phyloP scores from a whole-genome alignment of 768 basidiomycete species.

The Filobasidium floriforme region DNA sequence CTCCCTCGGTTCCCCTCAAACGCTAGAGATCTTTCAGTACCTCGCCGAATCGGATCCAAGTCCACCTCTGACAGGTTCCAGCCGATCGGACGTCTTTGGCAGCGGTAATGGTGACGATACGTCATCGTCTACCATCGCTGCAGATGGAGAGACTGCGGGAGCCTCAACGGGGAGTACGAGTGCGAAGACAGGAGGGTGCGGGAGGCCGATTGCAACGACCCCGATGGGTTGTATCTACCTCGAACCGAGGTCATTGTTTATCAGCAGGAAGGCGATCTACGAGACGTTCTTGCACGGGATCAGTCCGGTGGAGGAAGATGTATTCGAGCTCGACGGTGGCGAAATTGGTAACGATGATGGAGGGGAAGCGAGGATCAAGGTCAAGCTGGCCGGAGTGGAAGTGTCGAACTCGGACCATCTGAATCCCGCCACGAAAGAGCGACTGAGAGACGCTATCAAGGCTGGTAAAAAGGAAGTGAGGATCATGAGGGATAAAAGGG shows the following conservation, averaged over 20 bases:
- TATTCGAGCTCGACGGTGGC: conserved; percentile 20
- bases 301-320: conserved; percentile 54
- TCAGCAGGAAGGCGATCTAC: conserved; percentile 66
- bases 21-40: conserved; percentile 77
- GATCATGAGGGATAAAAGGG: conserved; percentile 53
- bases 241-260: conserved; percentile 75
- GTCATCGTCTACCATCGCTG: not conserved
- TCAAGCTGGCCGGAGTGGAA: conserved; percentile 3
- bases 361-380: conserved; percentile 6
- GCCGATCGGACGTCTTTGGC: conserved; percentile 14
- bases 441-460: conserved; percentile 34
- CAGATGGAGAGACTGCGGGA: not conserved
- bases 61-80: conserved; percentile 31
- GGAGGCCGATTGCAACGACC: conserved; percentile 53
- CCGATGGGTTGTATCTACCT: conserved; percentile 69
- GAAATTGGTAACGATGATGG: no score
- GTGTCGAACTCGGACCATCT: conserved; percentile 61
- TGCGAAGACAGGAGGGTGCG: not conserved
- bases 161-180: not conserved
- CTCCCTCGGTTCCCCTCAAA: conserved; percentile 71
- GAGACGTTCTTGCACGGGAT: conserved; percentile 74
- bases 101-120: not conserved
- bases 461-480: no score
- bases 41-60: conserved; percentile 32
- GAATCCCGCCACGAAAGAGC: conserved; percentile 46